Conservation (phyloP, 1,284 basidiomycete genomes). For the Pyrrhoderma noxium region DNA sequence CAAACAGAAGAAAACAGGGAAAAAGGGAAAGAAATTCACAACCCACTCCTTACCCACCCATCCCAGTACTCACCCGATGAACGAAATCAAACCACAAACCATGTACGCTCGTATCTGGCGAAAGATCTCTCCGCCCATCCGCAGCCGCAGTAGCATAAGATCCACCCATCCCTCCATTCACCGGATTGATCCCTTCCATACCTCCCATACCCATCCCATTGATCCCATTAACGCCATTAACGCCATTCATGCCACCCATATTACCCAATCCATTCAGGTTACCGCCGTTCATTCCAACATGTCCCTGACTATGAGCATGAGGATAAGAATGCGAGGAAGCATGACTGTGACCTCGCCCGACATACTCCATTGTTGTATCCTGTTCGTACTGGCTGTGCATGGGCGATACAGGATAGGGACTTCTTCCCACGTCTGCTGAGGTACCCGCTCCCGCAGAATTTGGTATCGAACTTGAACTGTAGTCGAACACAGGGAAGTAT, state of each 20-base stretch:
- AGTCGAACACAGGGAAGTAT: conserved; percentile 74
- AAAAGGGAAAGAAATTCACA: too few relatives aligned
- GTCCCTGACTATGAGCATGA: conserved; percentile 22
- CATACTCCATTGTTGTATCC: conserved; percentile 9
- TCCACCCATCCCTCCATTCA: too few relatives aligned
- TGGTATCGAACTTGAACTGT: conserved; percentile 28
- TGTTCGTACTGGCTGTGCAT: conserved; percentile 12
- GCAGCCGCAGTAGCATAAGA: neutral
- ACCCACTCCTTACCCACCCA: too few relatives aligned
- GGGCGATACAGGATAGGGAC: neutral
- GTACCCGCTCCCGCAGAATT: conserved; percentile 24
- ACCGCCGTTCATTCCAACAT: neutral
- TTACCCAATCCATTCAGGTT: neutral
- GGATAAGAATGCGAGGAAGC: too few relatives aligned
- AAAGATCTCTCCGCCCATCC: conserved; percentile 11
- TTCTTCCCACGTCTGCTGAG: conserved; percentile 18
- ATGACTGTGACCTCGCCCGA: neutral
- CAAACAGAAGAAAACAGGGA: too few relatives aligned
- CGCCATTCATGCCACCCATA: neutral
- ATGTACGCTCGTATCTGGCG: conserved; percentile 27
- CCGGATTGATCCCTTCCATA: neutral
- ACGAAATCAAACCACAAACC: conserved; percentile 35
- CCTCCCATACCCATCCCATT: conserved; percentile 4
- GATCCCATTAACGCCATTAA: neutral
- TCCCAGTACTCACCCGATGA: conserved; percentile 31